These are phyloP conservation scores for Saccharomycopsis sp. DNA, from an alignment of 805 yeast genomes.

Conservation along the genomic window DNA sequence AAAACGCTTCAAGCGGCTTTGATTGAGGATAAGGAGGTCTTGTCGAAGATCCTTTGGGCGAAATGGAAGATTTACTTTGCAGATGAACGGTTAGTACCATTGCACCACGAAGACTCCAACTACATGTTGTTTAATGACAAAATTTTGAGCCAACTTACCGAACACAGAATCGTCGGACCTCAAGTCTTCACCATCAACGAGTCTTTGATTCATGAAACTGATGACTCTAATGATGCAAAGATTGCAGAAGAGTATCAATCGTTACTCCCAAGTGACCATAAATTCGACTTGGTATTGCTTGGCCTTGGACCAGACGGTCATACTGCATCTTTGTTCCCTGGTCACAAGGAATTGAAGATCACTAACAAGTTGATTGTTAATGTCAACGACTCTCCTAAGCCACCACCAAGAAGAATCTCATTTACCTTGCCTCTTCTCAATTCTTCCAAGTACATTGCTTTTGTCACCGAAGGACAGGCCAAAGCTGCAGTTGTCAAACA, in stretches of 20 bases:
- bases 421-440: conserved; percentile 90
- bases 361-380: conserved; percentile 91
- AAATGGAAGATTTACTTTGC: conserved; percentile 80
- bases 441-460: conserved; percentile 86
- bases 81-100: conserved; percentile 86
- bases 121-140: conserved; percentile 75
- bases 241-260: conserved; percentile 93
- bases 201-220: conserved; percentile 58
- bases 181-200: conserved; percentile 80
- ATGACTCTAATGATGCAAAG: conserved; percentile 44
- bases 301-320: conserved; percentile 99
- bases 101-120: conserved; percentile 78
- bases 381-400: conserved; percentile 84
- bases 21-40: conserved; percentile 45
- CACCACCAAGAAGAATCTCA: conserved; percentile 82
- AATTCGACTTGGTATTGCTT: conserved; percentile 81
- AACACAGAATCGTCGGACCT: conserved; percentile 43
- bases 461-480: conserved; percentile 91
- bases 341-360: conserved; percentile 58
- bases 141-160: conserved; percentile 37
- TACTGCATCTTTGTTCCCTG: conserved; percentile 91
- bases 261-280: conserved; percentile 76
- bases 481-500: conserved; percentile 68
- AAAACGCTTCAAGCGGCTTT: conserved; percentile 54
- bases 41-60: conserved; percentile 49